Evolutionary conservation across 2,329 filamentous ascomycete genomes (phyloP), one percentile per base, ranked within the genome.

Genomic region (Thielaviopsis ethacetica): DNA sequence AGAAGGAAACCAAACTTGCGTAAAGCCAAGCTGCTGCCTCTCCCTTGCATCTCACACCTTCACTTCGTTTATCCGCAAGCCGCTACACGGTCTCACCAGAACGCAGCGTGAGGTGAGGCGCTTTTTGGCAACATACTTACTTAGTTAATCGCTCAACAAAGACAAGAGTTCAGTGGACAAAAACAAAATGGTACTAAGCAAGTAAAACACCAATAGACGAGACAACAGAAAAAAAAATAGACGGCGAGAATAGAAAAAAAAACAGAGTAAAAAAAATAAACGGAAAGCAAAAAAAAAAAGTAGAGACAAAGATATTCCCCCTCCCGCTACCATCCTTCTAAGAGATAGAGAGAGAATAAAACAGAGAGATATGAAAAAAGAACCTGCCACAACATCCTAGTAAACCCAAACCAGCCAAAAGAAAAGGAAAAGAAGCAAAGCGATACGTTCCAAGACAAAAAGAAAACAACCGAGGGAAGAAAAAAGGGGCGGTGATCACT

Each of bases 171-270:
- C 10, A 59, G 44, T 56, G 49, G 52, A 30, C n/a, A 49, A 53
- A 26, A 56, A 22, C 49, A 26, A 57, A 26, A 49, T 21, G n/a
- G 34, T 51, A 58, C 10, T 15, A 53, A 21, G 34, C 5, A 53
- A 19, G 19, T n/a, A n/a, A n/a, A n/a, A n/a, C 6, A 53, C 9
- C 49, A 53, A 17, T 10, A 56, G 58, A 38, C 27, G 30, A 53
- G 50, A 53, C 50, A 38, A 24, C 38, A 54, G 44, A 54, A 53
- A 44, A 47, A 44, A 47, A 19, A n/a, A 58, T 44, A 47, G 34
- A 53, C 41, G 56, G 47, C 44, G 30, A 59, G 53, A 47, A 59
- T 22, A 59, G 52, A 52, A 56, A 51, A 49, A 38, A 52, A 59
- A 44, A 22, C 30, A 52, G 54, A 54, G 54, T 19, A 54, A 17